Percentiles rank a stretch among this genome's conserved stretches.
Conservation (phyloP, 2,329 filamentous ascomycete genomes). For the Colletotrichum sp. region DNA sequence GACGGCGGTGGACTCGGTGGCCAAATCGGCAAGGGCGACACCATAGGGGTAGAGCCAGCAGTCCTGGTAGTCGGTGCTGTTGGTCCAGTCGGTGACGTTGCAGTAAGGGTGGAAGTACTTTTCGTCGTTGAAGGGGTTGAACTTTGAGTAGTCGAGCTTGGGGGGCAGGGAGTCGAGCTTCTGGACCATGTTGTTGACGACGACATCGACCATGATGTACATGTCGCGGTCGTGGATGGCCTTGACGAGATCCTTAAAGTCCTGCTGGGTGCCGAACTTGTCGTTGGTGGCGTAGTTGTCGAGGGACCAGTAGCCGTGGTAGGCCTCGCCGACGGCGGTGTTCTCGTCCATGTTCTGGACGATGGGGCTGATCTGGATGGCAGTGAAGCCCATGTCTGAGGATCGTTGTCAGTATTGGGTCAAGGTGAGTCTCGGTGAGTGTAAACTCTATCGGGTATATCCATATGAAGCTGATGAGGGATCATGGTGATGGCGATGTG, state of each 20-base stretch:
- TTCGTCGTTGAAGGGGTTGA: conserved; percentile 48
- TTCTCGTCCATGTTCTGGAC: conserved; percentile 42
- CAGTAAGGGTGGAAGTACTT: conserved; percentile 69
- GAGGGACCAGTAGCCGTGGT: conserved; percentile 46
- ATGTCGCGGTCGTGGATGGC: conserved; percentile 57
- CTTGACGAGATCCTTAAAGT: conserved; percentile 50
- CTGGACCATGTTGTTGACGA: conserved; percentile 52
- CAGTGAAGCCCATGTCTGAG: conserved; percentile 29
- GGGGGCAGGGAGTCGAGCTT: conserved; percentile 47
- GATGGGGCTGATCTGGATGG: conserved; percentile 64
- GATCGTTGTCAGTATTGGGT: not conserved
- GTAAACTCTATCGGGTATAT: not conserved
- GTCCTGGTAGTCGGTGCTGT: conserved; percentile 54
- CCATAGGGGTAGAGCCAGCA: conserved; percentile 63
- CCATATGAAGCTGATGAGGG: not conserved
- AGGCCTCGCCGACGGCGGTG: conserved; percentile 30
- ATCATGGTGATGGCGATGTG: not conserved
- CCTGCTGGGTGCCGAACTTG: conserved; percentile 54
- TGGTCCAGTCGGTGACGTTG: conserved; percentile 58
- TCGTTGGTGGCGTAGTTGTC: conserved; percentile 47
- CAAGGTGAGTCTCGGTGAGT: not conserved
- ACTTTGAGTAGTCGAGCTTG: conserved; percentile 43
- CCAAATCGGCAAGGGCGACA: conserved; percentile 66
- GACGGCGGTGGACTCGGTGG: conserved; percentile 57
- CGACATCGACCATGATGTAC: conserved; percentile 63